Evolutionary conservation across 257 asterid species (phyloP).

Genomic region (Gynochthodes officinalis): DNA sequence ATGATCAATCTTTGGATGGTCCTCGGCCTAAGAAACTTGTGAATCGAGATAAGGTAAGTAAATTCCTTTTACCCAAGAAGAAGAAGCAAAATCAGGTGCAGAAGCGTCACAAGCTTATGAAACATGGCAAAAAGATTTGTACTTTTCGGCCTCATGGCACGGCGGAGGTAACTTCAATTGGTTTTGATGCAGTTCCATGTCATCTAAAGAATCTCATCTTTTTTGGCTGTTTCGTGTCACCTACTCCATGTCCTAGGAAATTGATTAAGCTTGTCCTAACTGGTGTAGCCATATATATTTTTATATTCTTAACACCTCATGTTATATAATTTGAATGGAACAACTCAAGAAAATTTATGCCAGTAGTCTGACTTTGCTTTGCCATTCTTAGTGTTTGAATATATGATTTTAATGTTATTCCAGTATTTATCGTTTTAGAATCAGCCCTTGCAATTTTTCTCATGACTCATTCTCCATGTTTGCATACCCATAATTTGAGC

Average conservation of each 20-base stretch:
- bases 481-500: neutral
- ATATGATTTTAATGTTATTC: neutral
- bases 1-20: conserved; percentile 35
- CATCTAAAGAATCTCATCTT: neutral
- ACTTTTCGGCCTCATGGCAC: conserved; percentile 17
- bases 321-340: neutral
- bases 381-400: neutral
- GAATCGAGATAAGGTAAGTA: conserved; percentile 39
- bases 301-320: neutral
- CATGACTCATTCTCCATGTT: neutral
- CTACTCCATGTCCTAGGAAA: neutral
- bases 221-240: neutral
- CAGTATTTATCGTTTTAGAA: neutral
- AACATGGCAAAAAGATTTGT: conserved; percentile 35
- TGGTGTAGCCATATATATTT: neutral
- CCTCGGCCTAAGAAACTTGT: conserved; percentile 31
- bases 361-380: neutral
- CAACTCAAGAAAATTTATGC: neutral
- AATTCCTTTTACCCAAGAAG: conserved; percentile 42
- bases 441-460: neutral
- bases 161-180: conserved; percentile 10
- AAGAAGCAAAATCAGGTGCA: conserved; percentile 37
- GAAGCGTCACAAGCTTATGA: conserved; percentile 43
- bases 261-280: neutral
- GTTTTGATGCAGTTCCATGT: neutral